Evolutionary conservation across 2,329 filamentous ascomycete genomes (phyloP).

Genomic region (Aureobasidium lini): DNA sequence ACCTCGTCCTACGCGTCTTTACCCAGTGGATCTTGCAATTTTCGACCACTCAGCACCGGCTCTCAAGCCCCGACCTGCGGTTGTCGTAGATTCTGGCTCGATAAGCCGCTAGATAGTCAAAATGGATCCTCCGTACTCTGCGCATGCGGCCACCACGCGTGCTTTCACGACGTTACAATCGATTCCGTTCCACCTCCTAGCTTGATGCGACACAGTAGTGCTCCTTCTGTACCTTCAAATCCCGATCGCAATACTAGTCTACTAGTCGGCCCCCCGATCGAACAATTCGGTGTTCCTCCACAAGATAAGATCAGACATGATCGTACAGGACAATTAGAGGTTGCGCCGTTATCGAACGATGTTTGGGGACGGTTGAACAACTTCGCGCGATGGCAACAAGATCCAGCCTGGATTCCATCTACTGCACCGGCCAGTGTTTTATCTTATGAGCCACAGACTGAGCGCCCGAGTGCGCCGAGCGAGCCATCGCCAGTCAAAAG

Average conservation of each 20-base stretch:
- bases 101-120: slow-evolving; percentile 19
- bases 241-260: not conserved
- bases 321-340: not conserved
- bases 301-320: not conserved
- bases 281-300: not conserved
- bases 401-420: slow-evolving; percentile 24
- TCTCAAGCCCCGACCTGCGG: slow-evolving; percentile 41
- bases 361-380: slow-evolving; percentile 30
- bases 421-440: slow-evolving; percentile 26
- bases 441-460: not conserved
- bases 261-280: not conserved
- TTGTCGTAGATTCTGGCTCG: slow-evolving; percentile 46
- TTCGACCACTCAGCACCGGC: slow-evolving; percentile 39
- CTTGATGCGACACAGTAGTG: slow-evolving; percentile 7
- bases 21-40: slow-evolving; percentile 48
- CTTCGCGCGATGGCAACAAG: slow-evolving; percentile 28
- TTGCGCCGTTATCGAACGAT: not conserved
- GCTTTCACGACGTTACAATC: slow-evolving; percentile 37
- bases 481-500: not conserved
- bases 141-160: slow-evolving; percentile 51
- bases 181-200: not conserved
- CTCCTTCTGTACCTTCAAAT: not conserved
- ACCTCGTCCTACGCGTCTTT: slow-evolving; percentile 25
- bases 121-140: slow-evolving; percentile 20
- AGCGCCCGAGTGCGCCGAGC: slow-evolving; percentile 26